Evolutionary conservation across 805 yeast genomes (phyloP).

Genomic region (Cyberlindnera suaveolens): DNA sequence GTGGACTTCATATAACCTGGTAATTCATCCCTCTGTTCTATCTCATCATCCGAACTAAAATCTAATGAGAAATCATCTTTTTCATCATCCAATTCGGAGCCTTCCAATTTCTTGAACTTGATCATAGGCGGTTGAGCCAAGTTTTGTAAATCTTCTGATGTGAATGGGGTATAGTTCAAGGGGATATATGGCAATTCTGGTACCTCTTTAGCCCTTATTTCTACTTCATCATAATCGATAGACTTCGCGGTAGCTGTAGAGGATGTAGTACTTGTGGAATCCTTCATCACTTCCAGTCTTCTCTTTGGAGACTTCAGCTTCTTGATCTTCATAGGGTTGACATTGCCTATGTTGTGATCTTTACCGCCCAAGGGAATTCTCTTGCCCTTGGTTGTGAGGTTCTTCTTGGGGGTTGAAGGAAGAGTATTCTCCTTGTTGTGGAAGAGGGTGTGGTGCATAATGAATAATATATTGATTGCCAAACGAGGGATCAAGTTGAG

Average conservation of each 20-base stretch:
- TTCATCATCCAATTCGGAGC: background rate
- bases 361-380: constrained; percentile 22
- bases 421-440: constrained; percentile 14
- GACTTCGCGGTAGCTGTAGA: too few relatives aligned
- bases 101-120: background rate
- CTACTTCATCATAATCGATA: constrained; percentile 37
- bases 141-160: constrained; percentile 25
- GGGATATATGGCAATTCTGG: constrained; percentile 40
- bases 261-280: background rate
- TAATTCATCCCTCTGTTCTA: background rate
- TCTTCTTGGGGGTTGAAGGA: constrained; percentile 2
- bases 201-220: constrained; percentile 35
- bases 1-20: constrained; percentile 25
- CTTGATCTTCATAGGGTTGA: background rate
- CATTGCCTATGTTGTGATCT: constrained; percentile 8
- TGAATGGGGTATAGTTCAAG: constrained; percentile 35
- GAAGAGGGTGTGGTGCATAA: constrained; percentile 1
- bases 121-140: constrained; percentile 14
- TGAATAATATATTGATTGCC: background rate
- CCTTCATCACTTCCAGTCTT: background rate
- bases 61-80: constrained; percentile 14
- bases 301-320: constrained; percentile 1
- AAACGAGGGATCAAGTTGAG: background rate
- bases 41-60: constrained; percentile 24
- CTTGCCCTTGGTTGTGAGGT: background rate